phyloP scores from a whole-genome alignment of 1,284 basidiomycete species.

The Sphagnurus paluster region DNA sequence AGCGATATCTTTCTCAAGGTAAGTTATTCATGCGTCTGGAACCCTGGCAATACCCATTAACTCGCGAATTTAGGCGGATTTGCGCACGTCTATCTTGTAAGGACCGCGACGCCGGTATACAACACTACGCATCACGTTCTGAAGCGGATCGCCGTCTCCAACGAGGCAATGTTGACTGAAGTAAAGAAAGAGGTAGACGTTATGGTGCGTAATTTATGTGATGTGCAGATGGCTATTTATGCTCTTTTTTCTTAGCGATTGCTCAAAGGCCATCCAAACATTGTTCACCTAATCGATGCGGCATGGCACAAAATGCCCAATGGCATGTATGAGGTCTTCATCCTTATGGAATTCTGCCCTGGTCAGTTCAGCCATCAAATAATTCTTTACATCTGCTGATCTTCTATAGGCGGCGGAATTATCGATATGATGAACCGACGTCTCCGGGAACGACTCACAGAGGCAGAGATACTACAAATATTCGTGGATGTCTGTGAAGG shows the following conservation, averaged over 20 bases:
- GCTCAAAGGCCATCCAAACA: conserved; percentile 88
- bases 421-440: conserved; percentile 99
- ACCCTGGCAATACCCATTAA: conserved; percentile 13
- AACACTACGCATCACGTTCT: conserved; percentile 94
- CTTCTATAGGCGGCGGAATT: conserved; percentile 82
- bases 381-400: conserved; percentile 11
- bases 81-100: conserved; percentile 96
- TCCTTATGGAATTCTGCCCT: conserved; percentile 97
- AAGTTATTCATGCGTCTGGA: conserved; percentile 3
- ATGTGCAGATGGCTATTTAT: conserved; percentile 27
- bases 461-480: conserved; percentile 96
- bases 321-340: conserved; percentile 94
- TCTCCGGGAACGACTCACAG: conserved; percentile 89
- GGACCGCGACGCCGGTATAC: conserved; percentile 83
- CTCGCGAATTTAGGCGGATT: conserved; percentile 79
- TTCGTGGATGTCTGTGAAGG: conserved; percentile 95
- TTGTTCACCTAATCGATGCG: conserved; percentile 94
- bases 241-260: conserved; percentile 61
- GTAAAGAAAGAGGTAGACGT: conserved; percentile 98
- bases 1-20: conserved; percentile 93
- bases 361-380: conserved; percentile 35
- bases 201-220: conserved; percentile 69
- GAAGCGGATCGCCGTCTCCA: conserved; percentile 94
- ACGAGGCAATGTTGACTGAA: conserved; percentile 87
- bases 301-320: conserved; percentile 82